A percentile compares a stretch with the other conserved stretches of the same genome.
Evolutionary conservation across 331 rosid genomes (phyloP).

Genomic region (Dryas integrifolia): DNA sequence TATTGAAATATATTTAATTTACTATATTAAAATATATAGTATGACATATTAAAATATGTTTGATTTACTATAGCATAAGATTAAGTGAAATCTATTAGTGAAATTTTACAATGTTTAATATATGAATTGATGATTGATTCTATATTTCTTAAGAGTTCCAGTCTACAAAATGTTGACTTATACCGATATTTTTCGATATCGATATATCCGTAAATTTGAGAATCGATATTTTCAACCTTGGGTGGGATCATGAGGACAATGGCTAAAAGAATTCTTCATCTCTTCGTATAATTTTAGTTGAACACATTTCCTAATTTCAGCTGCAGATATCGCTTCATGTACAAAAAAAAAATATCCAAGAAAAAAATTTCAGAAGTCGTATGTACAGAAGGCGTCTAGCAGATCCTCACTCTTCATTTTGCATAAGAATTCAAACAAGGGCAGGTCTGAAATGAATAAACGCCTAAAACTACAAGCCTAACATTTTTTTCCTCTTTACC

Average conservation of each 20-base stretch:
- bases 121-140: too few species aligned
- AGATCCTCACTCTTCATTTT: neutral
- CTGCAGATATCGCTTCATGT: slow-evolving; percentile 2
- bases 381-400: neutral
- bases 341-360: neutral
- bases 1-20: too few species aligned
- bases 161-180: too few species aligned
- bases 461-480: slow-evolving; percentile 54
- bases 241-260: neutral
- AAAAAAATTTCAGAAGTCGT: neutral
- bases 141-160: too few species aligned
- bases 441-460: neutral
- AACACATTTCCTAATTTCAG: neutral
- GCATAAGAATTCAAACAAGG: neutral
- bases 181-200: too few species aligned
- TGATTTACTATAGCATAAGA: too few species aligned
- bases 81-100: too few species aligned
- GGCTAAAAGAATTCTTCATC: neutral
- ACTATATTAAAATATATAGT: too few species aligned
- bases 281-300: neutral
- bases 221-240: too few species aligned
- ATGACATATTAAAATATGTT: too few species aligned
- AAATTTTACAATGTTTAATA: too few species aligned
- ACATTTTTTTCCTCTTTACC: slow-evolving; percentile 46
- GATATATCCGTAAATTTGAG: too few species aligned